These are phyloP conservation scores for Phycomyces nitens DNA, from an alignment of 192 early-diverging fungal species.

Conservation along the genomic window DNA sequence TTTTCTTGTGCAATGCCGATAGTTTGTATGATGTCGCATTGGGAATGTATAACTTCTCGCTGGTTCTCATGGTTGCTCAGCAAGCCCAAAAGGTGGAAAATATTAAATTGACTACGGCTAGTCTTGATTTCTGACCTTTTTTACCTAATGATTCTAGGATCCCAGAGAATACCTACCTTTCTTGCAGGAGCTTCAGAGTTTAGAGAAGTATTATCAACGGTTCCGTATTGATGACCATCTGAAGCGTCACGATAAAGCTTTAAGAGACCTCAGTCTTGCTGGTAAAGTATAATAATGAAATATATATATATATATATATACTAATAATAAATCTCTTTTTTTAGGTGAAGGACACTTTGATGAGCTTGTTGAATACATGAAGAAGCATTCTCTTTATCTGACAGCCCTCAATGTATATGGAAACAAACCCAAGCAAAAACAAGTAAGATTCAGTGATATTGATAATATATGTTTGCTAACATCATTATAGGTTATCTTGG, in stretches of 20 bases:
- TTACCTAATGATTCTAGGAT: conserved; percentile 47
- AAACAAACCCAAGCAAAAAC: conserved; percentile 39
- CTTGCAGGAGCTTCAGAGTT: conserved; percentile 71
- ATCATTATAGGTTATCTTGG: conserved; percentile 27
- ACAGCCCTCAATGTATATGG: conserved; percentile 55
- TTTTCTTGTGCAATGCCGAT: conserved; percentile 89
- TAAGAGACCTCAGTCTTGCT: conserved; percentile 62
- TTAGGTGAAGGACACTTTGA: conserved; percentile 48
- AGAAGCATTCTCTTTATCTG: conserved; percentile 62
- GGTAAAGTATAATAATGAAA: conserved; percentile 7
- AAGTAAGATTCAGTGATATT: conserved; percentile 35
- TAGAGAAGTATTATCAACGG: conserved; percentile 76
- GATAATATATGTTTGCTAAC: background rate
- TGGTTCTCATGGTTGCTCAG: conserved; percentile 95
- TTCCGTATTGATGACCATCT: conserved; percentile 89
- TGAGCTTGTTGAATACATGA: conserved; percentile 61
- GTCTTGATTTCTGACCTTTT: too few species aligned
- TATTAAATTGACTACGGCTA: background rate
- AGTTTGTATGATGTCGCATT: conserved; percentile 86
- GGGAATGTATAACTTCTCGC: conserved; percentile 89
- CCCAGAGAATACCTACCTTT: conserved; percentile 93
- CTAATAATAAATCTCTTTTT: too few species aligned
- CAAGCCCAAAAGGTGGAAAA: conserved; percentile 78
- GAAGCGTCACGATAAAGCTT: conserved; percentile 59
- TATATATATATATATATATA: too few species aligned